Evolutionary conservation across 495 filamentous ascomycete genomes (phyloP), one percentile per base, ranked within the genome.

Genomic region (Xylaria telfairii): DNA sequence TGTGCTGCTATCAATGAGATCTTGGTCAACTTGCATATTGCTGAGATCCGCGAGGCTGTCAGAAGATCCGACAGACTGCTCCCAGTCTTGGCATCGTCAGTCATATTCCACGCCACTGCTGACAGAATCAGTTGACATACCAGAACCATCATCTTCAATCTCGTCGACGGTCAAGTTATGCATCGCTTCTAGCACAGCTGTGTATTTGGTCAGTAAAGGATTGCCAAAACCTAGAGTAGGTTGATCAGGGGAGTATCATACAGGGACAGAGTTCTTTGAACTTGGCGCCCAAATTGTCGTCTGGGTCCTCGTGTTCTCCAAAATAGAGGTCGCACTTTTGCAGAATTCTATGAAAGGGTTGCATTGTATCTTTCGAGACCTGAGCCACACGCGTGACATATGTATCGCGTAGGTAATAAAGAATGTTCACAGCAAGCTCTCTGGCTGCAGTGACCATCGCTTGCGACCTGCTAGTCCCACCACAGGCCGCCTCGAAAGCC

Each of bases 141-240:
- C 87, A 54, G 85, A 87, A 73, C 79, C 84, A 44, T 88, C 86
- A 51, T 88, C 87, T 69, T 88, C 87, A 62, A 82, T 71, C 42
- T 88, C 86, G 24, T 87, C 86, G 10, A 87, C 84, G 12, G 77
- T 80, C 26, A 83, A 72, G 51, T 70, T 78, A 5, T 74, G 76
- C 69, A 88, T 71, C 24, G 78, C 70, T 19, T 83, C 78, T n/a
- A 82, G 32, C 28, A 87, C 78, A 67, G 21, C 86, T 87, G 65
- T 30, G 12, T 63, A 9, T 51, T 13, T n/a, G 39, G 69, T 80
- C 71, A 83, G 72, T 54, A 42, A 13, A 53, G 7, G 41, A 26
- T 17, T 26, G 1, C 17, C 5, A 2, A 44, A 2, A 13, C 0
- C 6, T 47, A 13, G 10, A 10, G 47, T 17, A 26, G 32, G 49